Base-by-base conservation (phyloP, 2,329 filamentous ascomycete species). In the Fusarium compactum region DNA sequence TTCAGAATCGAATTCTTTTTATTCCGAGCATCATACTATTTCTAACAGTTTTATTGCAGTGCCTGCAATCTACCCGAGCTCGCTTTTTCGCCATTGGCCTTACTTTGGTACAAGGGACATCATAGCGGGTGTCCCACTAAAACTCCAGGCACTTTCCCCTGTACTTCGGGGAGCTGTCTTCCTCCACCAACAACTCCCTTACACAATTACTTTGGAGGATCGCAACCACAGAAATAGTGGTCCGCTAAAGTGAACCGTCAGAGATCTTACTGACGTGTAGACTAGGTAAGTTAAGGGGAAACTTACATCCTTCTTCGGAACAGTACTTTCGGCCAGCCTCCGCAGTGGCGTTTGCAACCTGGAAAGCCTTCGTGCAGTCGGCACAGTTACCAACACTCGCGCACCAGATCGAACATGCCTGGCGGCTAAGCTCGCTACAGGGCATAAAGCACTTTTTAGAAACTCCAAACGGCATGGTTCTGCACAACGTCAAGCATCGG, bases 201-300 rank as follows among this genome's bases (percentile, higher is more conserved):
- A 34, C 32, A 34, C 16, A 18, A 18, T 34, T 34, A 34, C 3
- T 4, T 38, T 12, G 29, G 14, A 30, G 12, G 12, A 30, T 38
- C 18, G 6, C 34, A 38, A 7, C 18, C 34, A n/a, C 34, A 38
- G 18, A 38, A 38, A 7, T 38, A n/a, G 18, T 38, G 18, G 18
- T 38, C 10, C 34, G 34, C 34, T n/a, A 38, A 38, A 38, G 1
- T 4, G 6, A 38, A n/a, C 3, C 5, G 10, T 38, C 10, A 38
- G 34, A n/a, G 18, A 4, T 3, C 12, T 6, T 12, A 38, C 10
- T 38, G 34, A n/a, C 12, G 1, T 4, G 18, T 38, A n/a, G 34
- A 5, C 10, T 0, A 38, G 12, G 6, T 7, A 38, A n/a, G 6
- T 7, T 7, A 7, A n/a, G 6, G 4, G 34, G 12, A 3, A 38